Conservation (phyloP, 2,329 filamentous ascomycete genomes). For the Sphaerulina musiva region DNA sequence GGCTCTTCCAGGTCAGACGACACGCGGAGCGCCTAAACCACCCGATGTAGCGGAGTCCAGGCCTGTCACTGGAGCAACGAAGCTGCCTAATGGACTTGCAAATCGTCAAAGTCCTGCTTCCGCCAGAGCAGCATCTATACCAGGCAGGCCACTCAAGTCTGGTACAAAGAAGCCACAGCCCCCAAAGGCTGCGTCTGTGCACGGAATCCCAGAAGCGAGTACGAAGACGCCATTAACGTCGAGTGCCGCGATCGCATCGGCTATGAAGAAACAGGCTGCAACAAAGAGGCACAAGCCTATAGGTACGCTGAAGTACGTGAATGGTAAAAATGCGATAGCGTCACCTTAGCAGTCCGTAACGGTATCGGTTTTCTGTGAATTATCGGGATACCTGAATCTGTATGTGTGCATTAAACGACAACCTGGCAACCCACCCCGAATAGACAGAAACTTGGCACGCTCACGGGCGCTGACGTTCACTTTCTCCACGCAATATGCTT, state of each 20-base stretch:
- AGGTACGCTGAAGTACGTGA: slow-evolving; percentile 27
- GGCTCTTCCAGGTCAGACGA: slow-evolving; percentile 24
- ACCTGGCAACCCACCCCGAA: neutral
- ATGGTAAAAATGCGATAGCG: slow-evolving; percentile 12
- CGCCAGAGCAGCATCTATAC: slow-evolving; percentile 5
- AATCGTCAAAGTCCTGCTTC: slow-evolving; percentile 4
- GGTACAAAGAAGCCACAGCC: slow-evolving; percentile 3
- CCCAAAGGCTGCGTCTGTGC: slow-evolving; percentile 10
- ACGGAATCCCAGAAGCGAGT: slow-evolving; percentile 13
- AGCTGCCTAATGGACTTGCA: slow-evolving; percentile 6
- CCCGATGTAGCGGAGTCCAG: neutral
- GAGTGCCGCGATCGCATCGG: slow-evolving; percentile 11
- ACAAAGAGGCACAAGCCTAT: slow-evolving; percentile 19
- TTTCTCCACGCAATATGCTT: neutral
- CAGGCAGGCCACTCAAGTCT: neutral
- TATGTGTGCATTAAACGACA: neutral
- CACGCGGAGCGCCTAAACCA: slow-evolving; percentile 1
- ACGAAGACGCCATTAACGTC: slow-evolving; percentile 13
- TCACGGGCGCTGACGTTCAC: neutral
- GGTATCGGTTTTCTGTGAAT: neutral
- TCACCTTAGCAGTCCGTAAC: neutral
- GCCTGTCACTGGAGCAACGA: neutral
- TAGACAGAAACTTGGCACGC: neutral
- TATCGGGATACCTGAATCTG: neutral
- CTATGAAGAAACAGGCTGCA: slow-evolving; percentile 18